Evolutionary conservation across 2,329 filamentous ascomycete species (phyloP), one percentile per base, ranked within the genome.

Genomic region (Fusarium sp.): DNA sequence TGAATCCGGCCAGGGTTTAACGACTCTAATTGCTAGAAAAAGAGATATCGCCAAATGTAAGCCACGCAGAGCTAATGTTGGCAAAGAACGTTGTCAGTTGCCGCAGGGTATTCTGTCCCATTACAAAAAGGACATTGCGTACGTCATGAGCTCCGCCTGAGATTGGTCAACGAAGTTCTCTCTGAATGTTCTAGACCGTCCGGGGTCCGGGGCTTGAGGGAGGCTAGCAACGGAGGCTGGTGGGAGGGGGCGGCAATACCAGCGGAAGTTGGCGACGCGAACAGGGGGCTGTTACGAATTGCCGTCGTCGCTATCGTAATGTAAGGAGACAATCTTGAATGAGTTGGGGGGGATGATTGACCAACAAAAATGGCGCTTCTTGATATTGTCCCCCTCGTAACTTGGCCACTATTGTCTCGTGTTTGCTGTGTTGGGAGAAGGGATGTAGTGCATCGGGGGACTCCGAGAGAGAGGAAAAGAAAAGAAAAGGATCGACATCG

Each of bases 131-230:
- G 25, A 49, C 36, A 50, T 38, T 49, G 46, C 36, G 41, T 65
- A 65, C 67, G 63, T 70, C 57, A 73, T 68, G 65, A 49, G 29
- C 47, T 60, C 42, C 39, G 54, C 41, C 14, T 45, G 12, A 62
- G 68, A 73, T 62, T 63, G 73, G 67, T 64, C 70, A 57, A 54
- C 25, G 46, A 70, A 75, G 71, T 75, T 71, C 70, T 69, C 55
- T 57, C 44, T 39, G 50, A 65, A 62, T 33, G 74, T 65, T 71
- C 72, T 62, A 75, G 74, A 73, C 74, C 57, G 42, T 63, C 67
- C 31, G 47, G 62, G 70, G 74, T 61, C 63, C 41, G 45, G 54
- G 58, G 41, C 56, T 49, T 41, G 56, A 67, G 70, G 33, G 46
- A 47, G 46, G 36, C 57, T 72, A 64, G 65, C 22, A 33, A 58